These are phyloP conservation scores for Myxozyma kluyveri DNA, from an alignment of 805 yeast species.

Conservation along the genomic window DNA sequence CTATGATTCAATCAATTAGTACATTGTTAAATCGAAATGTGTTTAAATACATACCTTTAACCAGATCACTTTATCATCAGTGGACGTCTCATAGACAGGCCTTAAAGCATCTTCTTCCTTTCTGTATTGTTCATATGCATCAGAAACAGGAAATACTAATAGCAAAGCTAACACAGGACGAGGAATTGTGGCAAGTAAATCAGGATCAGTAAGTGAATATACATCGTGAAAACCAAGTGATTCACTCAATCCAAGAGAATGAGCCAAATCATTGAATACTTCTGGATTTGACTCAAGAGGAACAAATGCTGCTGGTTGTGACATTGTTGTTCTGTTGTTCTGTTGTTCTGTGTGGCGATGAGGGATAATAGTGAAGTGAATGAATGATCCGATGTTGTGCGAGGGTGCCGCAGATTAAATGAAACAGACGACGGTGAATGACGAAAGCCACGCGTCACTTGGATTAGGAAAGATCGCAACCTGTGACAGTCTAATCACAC, in stretches of 20 bases:
- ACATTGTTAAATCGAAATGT: too few relatives aligned
- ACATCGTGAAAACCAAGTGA: conserved; percentile 70
- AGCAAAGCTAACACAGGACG: conserved; percentile 74
- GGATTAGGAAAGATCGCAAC: too few relatives aligned
- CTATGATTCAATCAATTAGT: too few relatives aligned
- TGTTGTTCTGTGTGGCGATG: too few relatives aligned
- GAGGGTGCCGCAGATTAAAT: too few relatives aligned
- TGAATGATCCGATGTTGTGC: too few relatives aligned
- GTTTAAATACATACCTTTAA: conserved; percentile 39
- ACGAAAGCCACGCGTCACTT: too few relatives aligned
- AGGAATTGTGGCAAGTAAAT: conserved; percentile 74
- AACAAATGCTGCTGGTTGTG: conserved; percentile 38
- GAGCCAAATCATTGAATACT: conserved; percentile 69
- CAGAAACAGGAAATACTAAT: conserved; percentile 78
- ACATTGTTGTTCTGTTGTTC: too few relatives aligned
- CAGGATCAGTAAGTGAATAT: conserved; percentile 79
- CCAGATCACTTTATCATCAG: conserved; percentile 55
- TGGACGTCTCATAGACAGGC: conserved; percentile 20
- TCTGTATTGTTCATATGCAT: conserved; percentile 54
- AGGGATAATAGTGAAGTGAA: too few relatives aligned
- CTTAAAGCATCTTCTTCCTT: conserved; percentile 41
- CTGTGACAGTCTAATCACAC: too few relatives aligned
- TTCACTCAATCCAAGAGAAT: conserved; percentile 62
- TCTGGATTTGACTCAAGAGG: conserved; percentile 92
- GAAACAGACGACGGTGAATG: too few relatives aligned